Evolutionary conservation across 495 filamentous ascomycete genomes (phyloP).

Genomic region (Hypoxylon crocopeplum): DNA sequence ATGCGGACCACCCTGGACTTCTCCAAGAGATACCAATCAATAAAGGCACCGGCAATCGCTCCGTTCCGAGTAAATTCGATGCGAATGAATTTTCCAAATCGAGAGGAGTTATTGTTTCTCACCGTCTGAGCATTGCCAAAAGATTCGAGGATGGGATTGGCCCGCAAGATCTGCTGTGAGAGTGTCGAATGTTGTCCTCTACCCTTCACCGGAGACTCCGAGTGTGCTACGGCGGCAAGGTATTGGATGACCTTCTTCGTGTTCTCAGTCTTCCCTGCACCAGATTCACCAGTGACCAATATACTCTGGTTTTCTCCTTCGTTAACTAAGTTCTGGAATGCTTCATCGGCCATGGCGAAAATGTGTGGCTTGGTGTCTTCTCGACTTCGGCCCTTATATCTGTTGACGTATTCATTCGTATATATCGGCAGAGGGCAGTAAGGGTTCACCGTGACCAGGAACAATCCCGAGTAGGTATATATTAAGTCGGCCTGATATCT

Average conservation of each 20-base stretch:
- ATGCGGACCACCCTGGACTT: constrained; percentile 94
- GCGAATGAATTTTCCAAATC: constrained; percentile 98
- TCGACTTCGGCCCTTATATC: constrained; percentile 88
- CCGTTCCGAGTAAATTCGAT: constrained; percentile 93
- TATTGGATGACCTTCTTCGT: constrained; percentile 99
- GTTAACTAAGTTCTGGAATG: constrained; percentile 93
- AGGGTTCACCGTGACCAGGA: constrained; percentile 96
- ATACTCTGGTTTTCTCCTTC: constrained; percentile 98
- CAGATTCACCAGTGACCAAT: constrained; percentile 96
- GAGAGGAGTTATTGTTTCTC: constrained; percentile 96
- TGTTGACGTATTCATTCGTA: constrained; percentile 93
- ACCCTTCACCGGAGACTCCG: constrained; percentile 71
- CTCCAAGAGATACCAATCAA: constrained; percentile 98
- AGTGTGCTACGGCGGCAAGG: constrained; percentile 89
- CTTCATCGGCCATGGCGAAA: constrained; percentile 97
- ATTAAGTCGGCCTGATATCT: constrained; percentile 95
- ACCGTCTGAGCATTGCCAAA: constrained; percentile 99
- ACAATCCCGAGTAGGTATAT: constrained; percentile 98
- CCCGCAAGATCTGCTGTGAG: constrained; percentile 95
- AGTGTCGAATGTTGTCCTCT: constrained; percentile 79
- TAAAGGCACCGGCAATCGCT: constrained; percentile 93
- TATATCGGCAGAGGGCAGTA: constrained; percentile 96
- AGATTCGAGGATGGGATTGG: constrained; percentile 97
- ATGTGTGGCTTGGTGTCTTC: constrained; percentile 98
- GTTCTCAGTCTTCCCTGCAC: constrained; percentile 98